phyloP scores from a whole-genome alignment of 192 early-diverging fungal genomes.

The Chytriomyces hyalinus region DNA sequence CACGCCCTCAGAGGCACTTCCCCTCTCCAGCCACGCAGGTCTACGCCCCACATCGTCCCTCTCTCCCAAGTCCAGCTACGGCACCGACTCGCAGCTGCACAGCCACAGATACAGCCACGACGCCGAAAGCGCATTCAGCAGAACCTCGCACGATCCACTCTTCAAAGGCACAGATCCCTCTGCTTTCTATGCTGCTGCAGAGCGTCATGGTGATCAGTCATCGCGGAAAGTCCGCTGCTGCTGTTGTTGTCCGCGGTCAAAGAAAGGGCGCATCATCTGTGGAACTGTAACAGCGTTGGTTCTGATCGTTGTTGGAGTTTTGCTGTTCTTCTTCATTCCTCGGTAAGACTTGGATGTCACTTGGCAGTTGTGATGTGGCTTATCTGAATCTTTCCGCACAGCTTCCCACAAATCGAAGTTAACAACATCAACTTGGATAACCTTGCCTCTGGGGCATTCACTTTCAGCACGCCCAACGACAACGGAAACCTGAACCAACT shows the following conservation, averaged over 20 bases:
- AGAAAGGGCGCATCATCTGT: neutral
- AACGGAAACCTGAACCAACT: slow-evolving; percentile 25
- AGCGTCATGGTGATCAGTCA: too few relatives aligned
- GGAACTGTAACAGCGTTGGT: neutral
- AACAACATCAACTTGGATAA: slow-evolving; percentile 19
- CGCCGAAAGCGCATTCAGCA: too few relatives aligned
- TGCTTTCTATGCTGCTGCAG: too few relatives aligned
- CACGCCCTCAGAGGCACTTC: too few relatives aligned
- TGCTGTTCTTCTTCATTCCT: slow-evolving; percentile 1
- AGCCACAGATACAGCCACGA: too few relatives aligned
- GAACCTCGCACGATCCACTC: too few relatives aligned
- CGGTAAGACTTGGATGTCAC: neutral
- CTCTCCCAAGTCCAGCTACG: too few relatives aligned
- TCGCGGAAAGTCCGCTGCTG: neutral
- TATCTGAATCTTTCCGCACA: neutral
- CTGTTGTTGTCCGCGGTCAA: neutral
- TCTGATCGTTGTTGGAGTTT: neutral
- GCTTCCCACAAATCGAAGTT: slow-evolving; percentile 21
- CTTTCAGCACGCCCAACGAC: slow-evolving; percentile 23
- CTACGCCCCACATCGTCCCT: too few relatives aligned
- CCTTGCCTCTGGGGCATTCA: slow-evolving; percentile 11
- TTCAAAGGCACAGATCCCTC: too few relatives aligned
- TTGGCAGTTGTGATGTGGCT: neutral
- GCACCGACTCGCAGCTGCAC: too few relatives aligned
- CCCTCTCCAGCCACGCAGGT: too few relatives aligned